phyloP scores from a whole-genome alignment of 2,329 filamentous ascomycete species.

The Dactylellina leptospora region DNA sequence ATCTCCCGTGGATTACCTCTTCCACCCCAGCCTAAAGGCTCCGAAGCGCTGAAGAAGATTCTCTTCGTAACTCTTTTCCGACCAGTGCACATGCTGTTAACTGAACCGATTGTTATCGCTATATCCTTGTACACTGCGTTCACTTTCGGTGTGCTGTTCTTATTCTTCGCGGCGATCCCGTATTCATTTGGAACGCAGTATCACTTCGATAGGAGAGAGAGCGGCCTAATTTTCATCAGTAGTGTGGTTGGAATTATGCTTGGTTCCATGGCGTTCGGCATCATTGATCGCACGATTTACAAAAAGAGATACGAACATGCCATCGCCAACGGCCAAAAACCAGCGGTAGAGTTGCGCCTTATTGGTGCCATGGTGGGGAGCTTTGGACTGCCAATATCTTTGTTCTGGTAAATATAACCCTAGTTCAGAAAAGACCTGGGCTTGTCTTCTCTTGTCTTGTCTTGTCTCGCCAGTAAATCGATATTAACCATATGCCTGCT shows the following conservation, averaged over 20 bases:
- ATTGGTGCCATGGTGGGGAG: slow-evolving; percentile 70
- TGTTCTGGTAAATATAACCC: slow-evolving; percentile 64
- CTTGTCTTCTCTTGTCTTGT: neutral
- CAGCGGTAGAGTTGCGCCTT: slow-evolving; percentile 68
- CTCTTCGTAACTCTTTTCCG: slow-evolving; percentile 75
- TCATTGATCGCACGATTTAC: slow-evolving; percentile 55
- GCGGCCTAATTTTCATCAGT: slow-evolving; percentile 55
- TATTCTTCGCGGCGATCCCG: slow-evolving; percentile 68
- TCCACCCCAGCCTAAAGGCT: slow-evolving; percentile 63
- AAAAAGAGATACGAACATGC: slow-evolving; percentile 52
- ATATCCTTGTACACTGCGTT: slow-evolving; percentile 76
- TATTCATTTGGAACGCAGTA: slow-evolving; percentile 55
- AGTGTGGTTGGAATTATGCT: slow-evolving; percentile 54
- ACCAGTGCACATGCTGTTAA: slow-evolving; percentile 75
- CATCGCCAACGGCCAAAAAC: slow-evolving; percentile 45
- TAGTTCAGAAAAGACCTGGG: too few species aligned
- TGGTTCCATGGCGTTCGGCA: slow-evolving; percentile 53
- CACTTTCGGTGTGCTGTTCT: slow-evolving; percentile 74
- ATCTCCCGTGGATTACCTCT: slow-evolving; percentile 63
- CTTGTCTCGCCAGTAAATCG: neutral
- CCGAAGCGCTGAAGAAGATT: slow-evolving; percentile 68
- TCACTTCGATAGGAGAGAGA: slow-evolving; percentile 54
- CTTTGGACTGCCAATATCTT: slow-evolving; percentile 64
- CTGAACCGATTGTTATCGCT: slow-evolving; percentile 77
- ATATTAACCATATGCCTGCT: slow-evolving; percentile 18